Percentiles rank a stretch among this genome's conserved stretches.
Conservation (phyloP, 345 rosid genomes). For the Populus euphratica region DNA sequence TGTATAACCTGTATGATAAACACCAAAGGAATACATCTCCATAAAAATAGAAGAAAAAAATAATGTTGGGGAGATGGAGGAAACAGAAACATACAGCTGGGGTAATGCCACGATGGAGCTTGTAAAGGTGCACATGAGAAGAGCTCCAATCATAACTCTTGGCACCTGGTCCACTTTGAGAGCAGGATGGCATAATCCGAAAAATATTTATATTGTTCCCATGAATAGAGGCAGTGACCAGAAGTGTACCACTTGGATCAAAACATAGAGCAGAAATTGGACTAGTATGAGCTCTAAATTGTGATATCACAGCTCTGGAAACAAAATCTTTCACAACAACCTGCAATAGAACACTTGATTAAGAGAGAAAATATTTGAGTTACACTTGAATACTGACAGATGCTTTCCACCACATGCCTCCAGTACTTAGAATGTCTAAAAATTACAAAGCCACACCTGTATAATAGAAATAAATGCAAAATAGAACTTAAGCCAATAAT, state of each 20-base stretch:
- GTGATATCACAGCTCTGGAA: constrained; percentile 79
- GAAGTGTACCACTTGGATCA: constrained; percentile 89
- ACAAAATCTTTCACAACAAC: constrained; percentile 86
- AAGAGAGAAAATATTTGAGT: not conserved
- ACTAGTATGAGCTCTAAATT: constrained; percentile 91
- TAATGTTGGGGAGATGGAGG: constrained; percentile 2
- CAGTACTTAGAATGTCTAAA: constrained; percentile 7
- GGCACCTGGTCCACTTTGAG: constrained; percentile 52
- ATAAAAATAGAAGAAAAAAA: constrained; percentile 4
- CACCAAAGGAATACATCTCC: constrained; percentile 6
- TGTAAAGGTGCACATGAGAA: constrained; percentile 92
- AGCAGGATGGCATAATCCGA: constrained; percentile 68
- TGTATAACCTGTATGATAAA: constrained; percentile 68
- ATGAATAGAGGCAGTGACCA: constrained; percentile 88
- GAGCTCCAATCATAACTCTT: constrained; percentile 80
- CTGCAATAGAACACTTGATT: constrained; percentile 43
- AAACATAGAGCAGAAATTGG: constrained; percentile 93
- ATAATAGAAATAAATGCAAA: not conserved
- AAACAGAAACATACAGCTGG: constrained; percentile 63
- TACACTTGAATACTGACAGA: not conserved
- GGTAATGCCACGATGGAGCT: constrained; percentile 96
- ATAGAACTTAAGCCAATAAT: constrained; percentile 8
- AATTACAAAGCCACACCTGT: not conserved
- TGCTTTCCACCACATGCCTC: not conserved
- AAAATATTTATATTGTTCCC: constrained; percentile 91